Base-by-base conservation (phyloP, 306 rosid species). In the Fragaria iinumae region DNA sequence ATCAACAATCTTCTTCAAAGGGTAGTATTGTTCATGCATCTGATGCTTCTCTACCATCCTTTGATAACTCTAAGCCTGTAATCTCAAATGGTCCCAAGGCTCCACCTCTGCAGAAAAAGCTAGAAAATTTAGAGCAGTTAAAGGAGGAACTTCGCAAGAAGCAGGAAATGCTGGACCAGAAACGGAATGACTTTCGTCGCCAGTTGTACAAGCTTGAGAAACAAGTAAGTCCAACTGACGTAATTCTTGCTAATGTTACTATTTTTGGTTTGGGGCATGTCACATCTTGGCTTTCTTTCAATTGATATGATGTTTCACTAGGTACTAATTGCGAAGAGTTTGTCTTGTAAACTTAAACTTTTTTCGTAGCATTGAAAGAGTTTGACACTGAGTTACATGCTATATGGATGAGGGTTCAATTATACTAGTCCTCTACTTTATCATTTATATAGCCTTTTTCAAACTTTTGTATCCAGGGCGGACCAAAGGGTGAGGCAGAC, bases 141-240 rank as follows among this genome's bases (percentile, higher is more conserved):
- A 96, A 89, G 88, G 98, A 92, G 83, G 91, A 92, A 87, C 88
- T 96, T 78, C 98, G 97, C 81, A 96, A 88, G 91, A 96, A 93
- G 83, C 99, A 87, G 84, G 97, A 96, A 88, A 85, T 91, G 91
- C 88, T 96, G 75, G 97, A 87, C 73, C 96, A 92, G 85, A 96
- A 89, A 92, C 90, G 98, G 74, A 86, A 82, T 25, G 93, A 93
- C 77, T 96, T 96, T 79, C 82, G 85, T 77, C 98, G 94, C 71
- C 89, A 84, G 84, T 85, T 96, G 82, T 81, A 79, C 80, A 91
- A 93, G 84, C 88, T 96, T 80, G 93, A 83, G 86, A 93, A 96
- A 87, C 93, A 91, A 69, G 99, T 92, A 86, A 89, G 77, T 74
- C 43, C 72, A 5, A 43, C 49, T 69, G 43, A 43, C 64, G 68